These are phyloP conservation scores for Backusella liffmaniae DNA, from an alignment of 192 early-diverging fungal genomes.

Conservation along the genomic window DNA sequence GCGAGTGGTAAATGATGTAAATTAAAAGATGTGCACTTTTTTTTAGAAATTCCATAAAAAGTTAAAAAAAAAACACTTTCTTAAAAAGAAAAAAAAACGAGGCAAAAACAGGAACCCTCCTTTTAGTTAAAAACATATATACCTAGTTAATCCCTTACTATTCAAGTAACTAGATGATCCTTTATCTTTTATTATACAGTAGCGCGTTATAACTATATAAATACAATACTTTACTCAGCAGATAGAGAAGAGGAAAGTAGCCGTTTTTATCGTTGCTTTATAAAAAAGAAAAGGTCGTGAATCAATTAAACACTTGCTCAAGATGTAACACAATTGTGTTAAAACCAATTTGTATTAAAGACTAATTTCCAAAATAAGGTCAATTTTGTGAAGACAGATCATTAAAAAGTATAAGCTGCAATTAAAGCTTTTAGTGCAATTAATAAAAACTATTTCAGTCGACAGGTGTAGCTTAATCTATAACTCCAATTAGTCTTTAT, in stretches of 20 bases:
- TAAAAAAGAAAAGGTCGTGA: background rate
- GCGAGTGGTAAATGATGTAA: background rate
- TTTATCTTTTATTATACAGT: background rate
- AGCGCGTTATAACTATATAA: background rate
- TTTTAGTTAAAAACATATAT: background rate
- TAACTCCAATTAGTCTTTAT: background rate
- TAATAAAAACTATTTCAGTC: background rate
- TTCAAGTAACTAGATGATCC: background rate
- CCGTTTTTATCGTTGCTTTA: background rate
- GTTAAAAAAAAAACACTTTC: background rate
- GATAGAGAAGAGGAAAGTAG: background rate
- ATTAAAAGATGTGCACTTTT: background rate
- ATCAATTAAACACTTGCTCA: background rate
- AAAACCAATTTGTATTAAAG: background rate
- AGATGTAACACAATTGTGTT: background rate
- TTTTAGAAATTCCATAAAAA: background rate
- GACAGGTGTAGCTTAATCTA: background rate
- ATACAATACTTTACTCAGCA: background rate
- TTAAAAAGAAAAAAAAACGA: slow-evolving; percentile 4
- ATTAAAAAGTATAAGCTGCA: slow-evolving; percentile 7
- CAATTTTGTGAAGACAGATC: slow-evolving; percentile 1
- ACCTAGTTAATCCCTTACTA: background rate
- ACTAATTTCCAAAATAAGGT: background rate
- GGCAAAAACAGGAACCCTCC: background rate
- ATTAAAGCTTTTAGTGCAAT: background rate